Evolutionary conservation across 306 rosid species (phyloP).

Genomic region (Inga oerstediana): DNA sequence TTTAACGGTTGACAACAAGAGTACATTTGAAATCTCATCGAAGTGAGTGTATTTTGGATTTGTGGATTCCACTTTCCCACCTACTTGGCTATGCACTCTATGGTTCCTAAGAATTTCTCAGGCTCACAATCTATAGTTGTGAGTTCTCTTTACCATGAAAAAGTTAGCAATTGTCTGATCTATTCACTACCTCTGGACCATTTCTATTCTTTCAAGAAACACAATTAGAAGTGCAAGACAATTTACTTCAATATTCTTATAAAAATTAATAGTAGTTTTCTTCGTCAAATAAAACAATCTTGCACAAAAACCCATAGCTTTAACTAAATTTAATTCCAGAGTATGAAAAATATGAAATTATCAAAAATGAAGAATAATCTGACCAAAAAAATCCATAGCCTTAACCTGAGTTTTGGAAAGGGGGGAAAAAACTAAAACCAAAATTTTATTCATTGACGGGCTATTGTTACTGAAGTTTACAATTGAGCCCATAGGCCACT

Average conservation of each 20-base stretch:
- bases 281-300: background rate
- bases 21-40: too few species aligned
- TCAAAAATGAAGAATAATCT: background rate
- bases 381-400: background rate
- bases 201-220: background rate
- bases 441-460: background rate
- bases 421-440: background rate
- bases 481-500: background rate
- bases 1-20: background rate
- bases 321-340: slow-evolving; percentile 3
- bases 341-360: background rate
- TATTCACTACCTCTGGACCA: background rate
- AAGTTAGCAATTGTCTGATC: background rate
- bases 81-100: too few species aligned
- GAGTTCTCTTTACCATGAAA: background rate
- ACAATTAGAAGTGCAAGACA: background rate
- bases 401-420: background rate
- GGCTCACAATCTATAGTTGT: background rate
- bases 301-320: background rate
- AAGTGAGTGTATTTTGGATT: too few species aligned
- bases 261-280: background rate
- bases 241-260: background rate
- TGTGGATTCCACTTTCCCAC: too few species aligned
- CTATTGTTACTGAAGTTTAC: background rate
- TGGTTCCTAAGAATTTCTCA: background rate